These are phyloP conservation scores for Myxozyma vanderwaltii DNA, from an alignment of 805 yeast genomes.

Conservation along the genomic window DNA sequence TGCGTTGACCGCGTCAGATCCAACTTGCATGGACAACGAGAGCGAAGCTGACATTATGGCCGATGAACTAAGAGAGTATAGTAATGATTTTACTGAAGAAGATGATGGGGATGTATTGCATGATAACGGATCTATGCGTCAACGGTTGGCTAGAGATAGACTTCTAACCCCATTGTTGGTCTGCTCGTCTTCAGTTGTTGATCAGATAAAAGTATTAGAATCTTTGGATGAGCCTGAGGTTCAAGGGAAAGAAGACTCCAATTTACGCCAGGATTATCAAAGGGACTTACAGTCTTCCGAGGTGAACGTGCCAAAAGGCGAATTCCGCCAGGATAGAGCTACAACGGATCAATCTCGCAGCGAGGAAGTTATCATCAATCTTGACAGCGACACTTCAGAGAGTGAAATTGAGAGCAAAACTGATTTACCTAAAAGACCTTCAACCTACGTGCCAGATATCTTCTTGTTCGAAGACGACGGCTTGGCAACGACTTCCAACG, in stretches of 20 bases:
- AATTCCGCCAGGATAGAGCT: too few species aligned
- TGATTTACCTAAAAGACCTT: too few species aligned
- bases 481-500: too few species aligned
- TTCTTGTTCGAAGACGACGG: too few species aligned
- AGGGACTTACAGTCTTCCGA: too few species aligned
- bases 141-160: background rate
- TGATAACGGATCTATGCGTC: background rate
- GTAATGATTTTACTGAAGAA: background rate
- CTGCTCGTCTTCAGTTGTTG: background rate
- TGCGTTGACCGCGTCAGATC: background rate
- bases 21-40: constrained; percentile 1
- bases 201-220: background rate
- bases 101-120: background rate
- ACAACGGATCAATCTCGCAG: too few species aligned
- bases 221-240: background rate
- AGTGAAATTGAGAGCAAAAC: too few species aligned
- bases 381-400: too few species aligned
- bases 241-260: background rate
- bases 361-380: too few species aligned
- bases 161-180: background rate
- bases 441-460: too few species aligned
- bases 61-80: background rate
- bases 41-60: background rate
- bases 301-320: too few species aligned
- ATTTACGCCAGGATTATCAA: too few species aligned